These are phyloP conservation scores for Amanita brunnescens DNA, from an alignment of 768 basidiomycete species.

Conservation along the genomic window DNA sequence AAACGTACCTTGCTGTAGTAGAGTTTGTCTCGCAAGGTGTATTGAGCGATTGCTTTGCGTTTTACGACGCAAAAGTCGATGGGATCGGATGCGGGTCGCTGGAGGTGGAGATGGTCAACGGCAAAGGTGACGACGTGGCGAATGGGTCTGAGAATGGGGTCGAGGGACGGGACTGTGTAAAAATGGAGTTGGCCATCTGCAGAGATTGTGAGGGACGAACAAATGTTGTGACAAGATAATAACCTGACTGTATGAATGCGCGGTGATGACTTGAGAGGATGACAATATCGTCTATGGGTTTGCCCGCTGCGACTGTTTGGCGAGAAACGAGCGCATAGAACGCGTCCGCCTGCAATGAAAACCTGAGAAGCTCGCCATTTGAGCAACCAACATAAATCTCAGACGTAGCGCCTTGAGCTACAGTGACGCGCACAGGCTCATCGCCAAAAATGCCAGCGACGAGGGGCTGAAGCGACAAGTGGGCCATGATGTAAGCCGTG, in stretches of 20 bases:
- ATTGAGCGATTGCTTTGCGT: constrained; percentile 52
- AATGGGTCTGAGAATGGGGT: constrained; percentile 64
- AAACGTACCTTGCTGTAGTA: constrained; percentile 46
- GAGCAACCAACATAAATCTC: constrained; percentile 85
- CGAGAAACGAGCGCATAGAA: constrained; percentile 59
- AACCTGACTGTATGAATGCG: constrained; percentile 72
- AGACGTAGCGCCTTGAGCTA: constrained; percentile 31
- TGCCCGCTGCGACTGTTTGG: constrained; percentile 58
- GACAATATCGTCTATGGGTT: constrained; percentile 73
- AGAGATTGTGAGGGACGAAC: constrained; percentile 16
- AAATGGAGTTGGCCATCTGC: constrained; percentile 70
- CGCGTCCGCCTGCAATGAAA: constrained; percentile 55
- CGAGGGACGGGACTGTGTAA: constrained; percentile 73
- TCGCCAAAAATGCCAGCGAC: not conserved
- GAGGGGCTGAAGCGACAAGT: constrained; percentile 1
- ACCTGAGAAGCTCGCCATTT: constrained; percentile 79
- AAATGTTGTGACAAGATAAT: no score
- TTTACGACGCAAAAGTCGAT: constrained; percentile 73
- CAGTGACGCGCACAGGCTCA: not conserved
- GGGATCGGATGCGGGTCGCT: constrained; percentile 40
- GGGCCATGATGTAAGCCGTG: constrained; percentile 2
- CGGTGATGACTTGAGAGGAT: constrained; percentile 70
- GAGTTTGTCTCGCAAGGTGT: constrained; percentile 55
- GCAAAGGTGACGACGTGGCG: constrained; percentile 75
- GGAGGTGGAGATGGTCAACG: constrained; percentile 70